Conservation (phyloP, 805 yeast species). For the Metschnikowia hibisci region DNA sequence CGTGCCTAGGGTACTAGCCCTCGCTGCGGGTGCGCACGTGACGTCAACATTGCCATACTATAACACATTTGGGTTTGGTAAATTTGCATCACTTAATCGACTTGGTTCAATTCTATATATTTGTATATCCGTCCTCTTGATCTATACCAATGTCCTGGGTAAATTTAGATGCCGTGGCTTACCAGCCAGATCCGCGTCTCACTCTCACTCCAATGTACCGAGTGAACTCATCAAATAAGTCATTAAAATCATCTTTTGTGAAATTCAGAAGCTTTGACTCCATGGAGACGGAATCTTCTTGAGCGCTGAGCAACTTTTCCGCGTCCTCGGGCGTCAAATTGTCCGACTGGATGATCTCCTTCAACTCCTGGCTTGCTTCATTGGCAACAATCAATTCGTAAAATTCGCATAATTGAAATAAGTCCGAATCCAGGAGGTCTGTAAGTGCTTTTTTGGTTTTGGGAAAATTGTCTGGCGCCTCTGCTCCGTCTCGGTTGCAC, state of each 20-base stretch:
- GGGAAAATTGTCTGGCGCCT: constrained; percentile 55
- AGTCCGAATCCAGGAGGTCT: constrained; percentile 38
- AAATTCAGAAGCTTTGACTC: constrained; percentile 21
- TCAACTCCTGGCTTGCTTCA: constrained; percentile 13
- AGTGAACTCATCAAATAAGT: constrained; percentile 59
- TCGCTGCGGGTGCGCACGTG: constrained; percentile 11
- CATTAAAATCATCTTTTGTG: constrained; percentile 47
- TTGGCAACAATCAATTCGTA: constrained; percentile 63
- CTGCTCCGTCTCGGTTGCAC: constrained; percentile 78
- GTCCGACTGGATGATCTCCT: constrained; percentile 13
- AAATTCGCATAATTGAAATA: constrained; percentile 59
- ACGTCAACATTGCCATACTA: too few species aligned
- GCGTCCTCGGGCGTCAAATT: constrained; percentile 16
- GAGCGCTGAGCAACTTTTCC: constrained; percentile 10
- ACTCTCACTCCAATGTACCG: constrained; percentile 60
- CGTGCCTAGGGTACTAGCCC: constrained; percentile 15
- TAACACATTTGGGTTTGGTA: too few species aligned
- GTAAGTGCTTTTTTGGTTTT: constrained; percentile 50
- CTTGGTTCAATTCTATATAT: too few species aligned
- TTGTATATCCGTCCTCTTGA: too few species aligned
- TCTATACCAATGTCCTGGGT: too few species aligned
- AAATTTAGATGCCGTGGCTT: not conserved
- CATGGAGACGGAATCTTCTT: constrained; percentile 3
- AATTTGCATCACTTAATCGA: not conserved
- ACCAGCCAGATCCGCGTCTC: constrained; percentile 43